Evolutionary conservation across 192 early-diverging fungal genomes (phyloP), one percentile per base, ranked within the genome.

Genomic region (Entomortierella beljakovae): DNA sequence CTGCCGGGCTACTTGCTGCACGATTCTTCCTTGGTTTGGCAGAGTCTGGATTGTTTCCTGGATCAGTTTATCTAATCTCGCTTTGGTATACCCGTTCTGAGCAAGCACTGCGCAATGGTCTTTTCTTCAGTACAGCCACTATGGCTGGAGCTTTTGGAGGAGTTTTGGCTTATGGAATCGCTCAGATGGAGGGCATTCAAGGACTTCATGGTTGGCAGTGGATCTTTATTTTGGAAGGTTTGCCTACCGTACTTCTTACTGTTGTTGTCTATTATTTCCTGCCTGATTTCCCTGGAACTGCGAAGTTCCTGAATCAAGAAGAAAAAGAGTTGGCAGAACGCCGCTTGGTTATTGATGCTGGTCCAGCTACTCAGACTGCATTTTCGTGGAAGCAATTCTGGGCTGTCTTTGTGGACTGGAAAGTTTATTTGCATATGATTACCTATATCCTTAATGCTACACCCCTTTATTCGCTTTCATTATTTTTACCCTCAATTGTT

Each of bases 401-500:
- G 10, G 60, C 55, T n/a, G 86, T 76, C 2, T 85, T 89, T 40
- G 65, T 55, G 2, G 88, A 89, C 58, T 89, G 82, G 82, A 83
- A 83, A 60, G 74, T 83, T 5, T 58, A 88, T 23, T 68, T 90
- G 40, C 82, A 86, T 23, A 82, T 86, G 33, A 46, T 92, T 20
- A 86, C 90, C 26, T 90, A 89, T 59, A 91, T 93, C 57, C 87
- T 89, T 15, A 83, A 86, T 51, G 82, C 85, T 58, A 92, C 87
- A 10, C 88, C 91, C 15, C 70, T 90, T 8, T 91, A 90, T 43
- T 88, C 87, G 56, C 86, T 90, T 38, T 83, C 86, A 48, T 86
- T 91, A 23, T 92, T 92, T 67, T 76, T 94, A 46, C 92, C 93
- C 1, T 89, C 88, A 20, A 92, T 94, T 22, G 85, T 94, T 59